phyloP scores from a whole-genome alignment of 2,329 filamentous ascomycete genomes.

The Stachybotrys chlorohalonatus region DNA sequence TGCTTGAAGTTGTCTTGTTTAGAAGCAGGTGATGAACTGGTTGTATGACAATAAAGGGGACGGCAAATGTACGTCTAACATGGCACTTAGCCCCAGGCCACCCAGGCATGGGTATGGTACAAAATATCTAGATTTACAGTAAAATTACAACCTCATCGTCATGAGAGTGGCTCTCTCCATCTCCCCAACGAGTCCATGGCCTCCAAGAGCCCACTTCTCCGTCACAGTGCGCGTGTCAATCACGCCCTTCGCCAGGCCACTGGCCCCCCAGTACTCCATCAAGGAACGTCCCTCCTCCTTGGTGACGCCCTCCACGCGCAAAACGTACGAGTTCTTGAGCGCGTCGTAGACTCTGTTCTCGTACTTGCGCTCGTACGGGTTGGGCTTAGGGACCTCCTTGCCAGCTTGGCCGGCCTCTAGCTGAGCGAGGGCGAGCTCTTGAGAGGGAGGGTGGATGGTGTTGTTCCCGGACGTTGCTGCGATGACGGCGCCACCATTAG shows the following conservation, averaged over 20 bases:
- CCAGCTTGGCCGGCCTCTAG: conserved; percentile 34
- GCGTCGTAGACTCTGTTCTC: conserved; percentile 46
- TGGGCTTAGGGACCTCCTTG: conserved; percentile 27
- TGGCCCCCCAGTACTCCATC: conserved; percentile 90
- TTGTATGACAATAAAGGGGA: not conserved
- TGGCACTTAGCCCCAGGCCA: not conserved
- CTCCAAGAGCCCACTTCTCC: conserved; percentile 78
- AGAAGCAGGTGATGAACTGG: not conserved
- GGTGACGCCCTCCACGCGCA: conserved; percentile 58
- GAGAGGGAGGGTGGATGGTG: conserved; percentile 53
- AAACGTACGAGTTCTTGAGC: conserved; percentile 39
- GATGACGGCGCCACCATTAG: conserved; percentile 72
- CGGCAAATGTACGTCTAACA: not conserved
- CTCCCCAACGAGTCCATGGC: conserved; percentile 76
- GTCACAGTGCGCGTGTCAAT: conserved; percentile 64
- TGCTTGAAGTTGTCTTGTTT: not conserved
- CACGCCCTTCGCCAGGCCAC: conserved; percentile 63
- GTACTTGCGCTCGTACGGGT: conserved; percentile 48
- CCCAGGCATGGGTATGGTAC: conserved; percentile 14
- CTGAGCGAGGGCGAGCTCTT: conserved; percentile 59
- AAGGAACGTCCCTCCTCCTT: conserved; percentile 67
- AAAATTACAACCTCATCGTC: conserved; percentile 35
- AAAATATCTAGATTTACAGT: conserved; percentile 10
- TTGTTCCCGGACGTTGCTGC: conserved; percentile 69
- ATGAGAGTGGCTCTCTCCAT: conserved; percentile 60